Percentiles rank a stretch among this genome's conserved stretches.
phyloP scores from a whole-genome alignment of 202 grass and related monocot genomes.

The Elaeis oleifera region DNA sequence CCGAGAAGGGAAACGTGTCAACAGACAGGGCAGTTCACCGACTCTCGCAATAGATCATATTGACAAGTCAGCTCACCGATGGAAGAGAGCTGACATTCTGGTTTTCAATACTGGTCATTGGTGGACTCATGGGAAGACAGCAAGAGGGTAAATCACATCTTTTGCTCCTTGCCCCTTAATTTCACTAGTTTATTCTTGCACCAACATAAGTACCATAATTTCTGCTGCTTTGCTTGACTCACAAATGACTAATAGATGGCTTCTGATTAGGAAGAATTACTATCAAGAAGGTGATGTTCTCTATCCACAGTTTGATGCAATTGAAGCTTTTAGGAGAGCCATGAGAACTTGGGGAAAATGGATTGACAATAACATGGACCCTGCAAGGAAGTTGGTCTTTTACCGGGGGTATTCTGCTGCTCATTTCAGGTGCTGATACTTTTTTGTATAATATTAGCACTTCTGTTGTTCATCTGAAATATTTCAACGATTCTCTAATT shows the following conservation, averaged over 20 bases:
- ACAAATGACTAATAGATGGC: not conserved
- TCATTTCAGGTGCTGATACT: conserved; percentile 55
- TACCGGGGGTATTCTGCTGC: conserved; percentile 84
- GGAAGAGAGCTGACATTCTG: conserved; percentile 71
- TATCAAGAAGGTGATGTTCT: conserved; percentile 59
- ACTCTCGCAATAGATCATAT: conserved; percentile 74
- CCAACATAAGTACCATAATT: not conserved
- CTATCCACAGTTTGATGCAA: conserved; percentile 61
- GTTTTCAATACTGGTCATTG: conserved; percentile 96
- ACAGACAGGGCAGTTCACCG: conserved; percentile 59
- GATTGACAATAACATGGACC: conserved; percentile 75
- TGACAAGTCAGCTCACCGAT: conserved; percentile 73
- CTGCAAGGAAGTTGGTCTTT: conserved; percentile 52
- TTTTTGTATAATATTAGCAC: not conserved
- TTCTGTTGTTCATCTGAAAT: no score
- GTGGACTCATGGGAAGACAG: conserved; percentile 97
- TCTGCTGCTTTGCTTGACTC: not conserved
- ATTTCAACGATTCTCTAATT: not conserved
- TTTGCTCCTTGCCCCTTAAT: not conserved
- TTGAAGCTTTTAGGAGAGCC: conserved; percentile 60
- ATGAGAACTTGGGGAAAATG: conserved; percentile 69
- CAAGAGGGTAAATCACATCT: conserved; percentile 46
- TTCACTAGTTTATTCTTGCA: not conserved
- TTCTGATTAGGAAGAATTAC: conserved; percentile 59
- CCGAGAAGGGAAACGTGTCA: conserved; percentile 58